Evolutionary conservation across 2,329 filamentous ascomycete genomes (phyloP), one percentile per base, ranked within the genome.

Genomic region (Akanthomyces muscarius): DNA sequence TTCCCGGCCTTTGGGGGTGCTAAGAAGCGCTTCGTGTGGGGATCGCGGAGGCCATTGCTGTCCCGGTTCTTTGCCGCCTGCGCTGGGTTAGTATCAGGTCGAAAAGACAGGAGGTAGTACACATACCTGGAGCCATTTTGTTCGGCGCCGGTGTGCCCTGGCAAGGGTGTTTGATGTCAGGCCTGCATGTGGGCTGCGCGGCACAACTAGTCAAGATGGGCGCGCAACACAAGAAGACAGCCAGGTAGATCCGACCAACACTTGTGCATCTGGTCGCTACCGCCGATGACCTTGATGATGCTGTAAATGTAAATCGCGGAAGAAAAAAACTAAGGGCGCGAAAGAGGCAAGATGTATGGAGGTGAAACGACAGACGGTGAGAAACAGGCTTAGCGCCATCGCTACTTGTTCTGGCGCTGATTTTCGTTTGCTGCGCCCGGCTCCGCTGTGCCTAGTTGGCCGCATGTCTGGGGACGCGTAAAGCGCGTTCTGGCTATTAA

Each of bases 1-100:
- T 72, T 89, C 86, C 69, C 92, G 89, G 60, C 92, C 94, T 67
- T 88, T 86, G 1, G 94, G 94, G 4, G 93, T 87, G 72, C 83
- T 82, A 44, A 87, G 71, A 23, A 89, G 79, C 58, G 79, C 86
- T 71, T 89, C 86, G 72, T 84, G 84, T 48, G 87, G 87, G 62
- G 86, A 89, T 72, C 83, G 80, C 25, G 87, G 87, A 21, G 87
- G 87, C 87, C 87, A 90, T 74, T 87, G 83, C 51, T 80, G 74
- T 70, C 82, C 80, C 65, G 78, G 73, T 69, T 76, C 73, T 67
- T 74, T 69, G 52, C 58, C 58, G 65, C 61, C 52, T 53, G n/a
- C 23, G 41, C 48, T 38, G 25, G 18, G 51, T 63, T 45, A 64
- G 65, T 44, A 54, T 54, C 14, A 54, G 69, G 55, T 23, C 33